phyloP scores from a whole-genome alignment of 805 yeast species.

The Candida succiphila region DNA sequence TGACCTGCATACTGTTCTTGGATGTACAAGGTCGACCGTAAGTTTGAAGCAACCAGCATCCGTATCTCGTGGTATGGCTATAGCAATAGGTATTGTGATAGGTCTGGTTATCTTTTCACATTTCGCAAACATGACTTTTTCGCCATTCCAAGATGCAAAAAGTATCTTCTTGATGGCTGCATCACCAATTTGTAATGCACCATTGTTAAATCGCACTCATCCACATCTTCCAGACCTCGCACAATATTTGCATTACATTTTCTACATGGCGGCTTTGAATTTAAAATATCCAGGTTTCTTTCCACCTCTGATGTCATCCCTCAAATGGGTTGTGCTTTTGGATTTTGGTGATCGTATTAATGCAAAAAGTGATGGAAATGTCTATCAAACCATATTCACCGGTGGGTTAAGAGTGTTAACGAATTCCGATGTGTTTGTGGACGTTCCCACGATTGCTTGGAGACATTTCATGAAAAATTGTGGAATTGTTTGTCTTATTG shows the following conservation, averaged over 20 bases:
- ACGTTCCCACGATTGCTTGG: slow-evolving; percentile 21
- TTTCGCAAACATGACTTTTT: slow-evolving; percentile 27
- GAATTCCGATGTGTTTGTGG: slow-evolving; percentile 11
- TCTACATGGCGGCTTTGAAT: slow-evolving; percentile 45
- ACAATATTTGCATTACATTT: slow-evolving; percentile 47
- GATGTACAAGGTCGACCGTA: slow-evolving; percentile 36
- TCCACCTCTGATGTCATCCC: slow-evolving; percentile 40
- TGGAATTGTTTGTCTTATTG: slow-evolving; percentile 13
- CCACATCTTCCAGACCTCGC: slow-evolving; percentile 42
- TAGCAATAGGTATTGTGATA: slow-evolving; percentile 30
- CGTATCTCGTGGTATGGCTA: slow-evolving; percentile 28
- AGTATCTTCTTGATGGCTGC: slow-evolving; percentile 42
- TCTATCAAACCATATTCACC: slow-evolving; percentile 30
- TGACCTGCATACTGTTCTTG: slow-evolving; percentile 25
- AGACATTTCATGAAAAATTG: slow-evolving; percentile 31
- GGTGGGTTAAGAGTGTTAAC: slow-evolving; percentile 32
- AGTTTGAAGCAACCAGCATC: slow-evolving; percentile 35
- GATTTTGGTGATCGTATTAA: slow-evolving; percentile 9
- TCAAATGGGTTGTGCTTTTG: slow-evolving; percentile 50
- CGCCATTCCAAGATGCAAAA: slow-evolving; percentile 52
- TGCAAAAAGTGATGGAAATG: slow-evolving; percentile 19
- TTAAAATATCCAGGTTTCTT: slow-evolving; percentile 54
- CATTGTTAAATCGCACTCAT: slow-evolving; percentile 43
- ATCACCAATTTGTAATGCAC: slow-evolving; percentile 49
- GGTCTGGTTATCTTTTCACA: slow-evolving; percentile 25